These are phyloP conservation scores for Jamesozyma gamospora DNA, from an alignment of 805 yeast genomes.

Conservation along the genomic window DNA sequence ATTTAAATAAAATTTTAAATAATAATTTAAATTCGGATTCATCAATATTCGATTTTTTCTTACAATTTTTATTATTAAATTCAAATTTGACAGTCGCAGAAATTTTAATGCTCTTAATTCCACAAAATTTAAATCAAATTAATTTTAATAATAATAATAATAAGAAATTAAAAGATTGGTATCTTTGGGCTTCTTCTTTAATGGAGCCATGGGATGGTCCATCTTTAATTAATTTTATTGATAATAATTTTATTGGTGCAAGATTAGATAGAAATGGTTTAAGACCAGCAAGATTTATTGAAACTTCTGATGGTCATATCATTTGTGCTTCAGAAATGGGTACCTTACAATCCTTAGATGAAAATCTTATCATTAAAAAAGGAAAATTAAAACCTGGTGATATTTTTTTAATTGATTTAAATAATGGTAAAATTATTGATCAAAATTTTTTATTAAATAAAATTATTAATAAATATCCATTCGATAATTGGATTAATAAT, in stretches of 20 bases:
- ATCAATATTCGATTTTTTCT: constrained; percentile 92
- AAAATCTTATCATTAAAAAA: constrained; percentile 73
- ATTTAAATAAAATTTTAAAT: constrained; percentile 86
- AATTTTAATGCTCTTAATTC: constrained; percentile 93
- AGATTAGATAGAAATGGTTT: constrained; percentile 94
- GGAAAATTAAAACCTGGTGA: constrained; percentile 95
- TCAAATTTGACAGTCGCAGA: constrained; percentile 90
- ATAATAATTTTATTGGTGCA: constrained; percentile 67
- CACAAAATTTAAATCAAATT: constrained; percentile 72
- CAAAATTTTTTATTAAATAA: constrained; percentile 76
- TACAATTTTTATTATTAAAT: constrained; percentile 82
- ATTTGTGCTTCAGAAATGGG: constrained; percentile 99
- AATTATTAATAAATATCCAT: constrained; percentile 77
- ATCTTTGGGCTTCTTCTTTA: constrained; percentile 97
- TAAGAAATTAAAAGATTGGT: constrained; percentile 85
- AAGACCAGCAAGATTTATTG: constrained; percentile 96
- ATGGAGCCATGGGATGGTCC: constrained; percentile 99
- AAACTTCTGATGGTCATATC: constrained; percentile 88
- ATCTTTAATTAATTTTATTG: constrained; percentile 91
- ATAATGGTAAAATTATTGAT: constrained; percentile 86
- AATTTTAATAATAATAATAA: constrained; percentile 96
- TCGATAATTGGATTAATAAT: constrained; percentile 89
- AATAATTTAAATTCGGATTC: constrained; percentile 98
- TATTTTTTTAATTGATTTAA: constrained; percentile 89
- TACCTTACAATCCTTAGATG: constrained; percentile 74